These are phyloP conservation scores for Blastocystis sp. DNA, from an alignment of 352 stramenopile species.

Conservation along the genomic window DNA sequence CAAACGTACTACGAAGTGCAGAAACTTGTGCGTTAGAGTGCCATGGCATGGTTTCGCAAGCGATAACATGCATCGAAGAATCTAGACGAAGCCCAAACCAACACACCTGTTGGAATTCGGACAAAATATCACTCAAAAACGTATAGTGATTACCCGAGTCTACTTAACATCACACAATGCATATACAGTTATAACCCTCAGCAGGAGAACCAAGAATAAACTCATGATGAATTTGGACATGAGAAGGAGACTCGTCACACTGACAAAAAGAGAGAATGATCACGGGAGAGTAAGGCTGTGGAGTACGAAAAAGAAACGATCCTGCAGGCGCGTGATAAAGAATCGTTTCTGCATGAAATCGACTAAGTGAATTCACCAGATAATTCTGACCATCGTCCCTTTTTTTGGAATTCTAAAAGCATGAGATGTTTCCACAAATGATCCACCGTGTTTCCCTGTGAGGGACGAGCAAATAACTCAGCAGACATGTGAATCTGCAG, in stretches of 20 bases:
- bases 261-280: slow-evolving; percentile 24
- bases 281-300: neutral
- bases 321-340: neutral
- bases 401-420: neutral
- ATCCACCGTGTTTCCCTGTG: neutral
- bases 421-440: neutral
- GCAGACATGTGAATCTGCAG: slow-evolving; percentile 28
- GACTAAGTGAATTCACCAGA: neutral
- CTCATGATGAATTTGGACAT: neutral
- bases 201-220: neutral
- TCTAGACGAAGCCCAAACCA: neutral
- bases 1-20: neutral
- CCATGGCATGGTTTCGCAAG: slow-evolving; percentile 49
- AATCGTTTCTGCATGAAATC: slow-evolving; percentile 36
- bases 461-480: neutral
- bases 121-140: neutral
- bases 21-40: neutral
- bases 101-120: neutral
- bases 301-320: slow-evolving; percentile 7
- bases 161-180: neutral
- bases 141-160: neutral
- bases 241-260: neutral
- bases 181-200: neutral
- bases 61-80: neutral
- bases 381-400: neutral